Base-by-base conservation (phyloP, 2,329 filamentous ascomycete species). In the Phaeosphaeriaceae sp. region DNA sequence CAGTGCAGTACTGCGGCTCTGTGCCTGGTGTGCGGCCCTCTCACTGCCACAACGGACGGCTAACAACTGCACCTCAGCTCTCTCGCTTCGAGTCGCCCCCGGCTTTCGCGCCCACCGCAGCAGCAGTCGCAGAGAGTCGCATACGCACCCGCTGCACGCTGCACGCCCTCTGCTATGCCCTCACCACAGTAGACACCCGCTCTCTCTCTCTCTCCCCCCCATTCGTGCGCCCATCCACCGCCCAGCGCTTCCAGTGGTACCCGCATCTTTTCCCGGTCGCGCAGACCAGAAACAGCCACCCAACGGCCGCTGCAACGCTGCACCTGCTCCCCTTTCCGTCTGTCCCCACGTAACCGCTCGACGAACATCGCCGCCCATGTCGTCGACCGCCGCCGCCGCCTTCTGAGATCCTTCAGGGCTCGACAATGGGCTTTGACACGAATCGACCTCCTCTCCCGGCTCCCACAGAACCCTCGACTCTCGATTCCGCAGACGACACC, bases 401-500 rank as follows among this genome's bases (percentile, higher is more conserved):
- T 72, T 70, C 69, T 77, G 73, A 66, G 67, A 66, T 64, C 69
- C 58, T 64, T 66, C 58, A 43, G 61, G 65, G 66, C 68, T 70
- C 68, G 66, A 75, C 68, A 63, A 83, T 83, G 81, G 80, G 79
- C 66, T 67, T 81, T 59, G 79, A 81, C 66, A 76, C 69, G 58
- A 74, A 76, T 64, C 75, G 79, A 72, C 88, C 88, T 77, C 91
- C 91, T 71, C 84, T 94, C 74, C 91, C 91, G 74, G 90, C 90
- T 72, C 91, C 91, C 66, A 94, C 91, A 76, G 90, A 92, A 79
- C 90, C 90, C 75, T 88, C 87, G 66, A 84, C 84, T 60, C 84
- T 83, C 60, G 84, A 84, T 59, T 88, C 88, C 58, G 87, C 86
- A 75, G 88, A 80, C 70, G 77, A 77, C 63, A 80, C 77, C 68